A percentile compares a stretch with the other conserved stretches of the same genome.
phyloP scores from a whole-genome alignment of 371 early-diverging fungal genomes.

The Blastocladiella emersonii region DNA sequence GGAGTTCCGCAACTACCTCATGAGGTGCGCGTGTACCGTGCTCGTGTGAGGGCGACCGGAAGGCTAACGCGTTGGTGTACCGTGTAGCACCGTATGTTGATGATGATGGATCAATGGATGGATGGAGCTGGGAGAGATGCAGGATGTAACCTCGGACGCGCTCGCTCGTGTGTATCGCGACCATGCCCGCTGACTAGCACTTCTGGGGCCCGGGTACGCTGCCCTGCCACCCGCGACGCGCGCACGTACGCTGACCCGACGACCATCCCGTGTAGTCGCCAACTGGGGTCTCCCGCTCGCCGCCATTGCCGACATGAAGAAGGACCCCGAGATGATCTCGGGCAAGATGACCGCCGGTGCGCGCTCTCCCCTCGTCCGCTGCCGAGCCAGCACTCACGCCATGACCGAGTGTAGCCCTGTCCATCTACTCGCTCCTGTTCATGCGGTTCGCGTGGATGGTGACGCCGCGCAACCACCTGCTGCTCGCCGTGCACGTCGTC shows the following conservation, averaged over 20 bases:
- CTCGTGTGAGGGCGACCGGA: neutral
- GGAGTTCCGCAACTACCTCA: conserved; percentile 64
- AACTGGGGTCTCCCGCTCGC: conserved; percentile 97
- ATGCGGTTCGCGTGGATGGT: conserved; percentile 94
- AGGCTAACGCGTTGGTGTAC: conserved; percentile 5
- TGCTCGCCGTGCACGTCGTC: conserved; percentile 84
- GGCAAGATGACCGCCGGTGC: conserved; percentile 85
- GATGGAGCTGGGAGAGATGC: no score
- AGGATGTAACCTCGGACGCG: no score
- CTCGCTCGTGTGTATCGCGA: no score
- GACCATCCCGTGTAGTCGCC: conserved; percentile 34
- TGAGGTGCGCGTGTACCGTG: conserved; percentile 35
- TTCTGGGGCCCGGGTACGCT: conserved; percentile 7
- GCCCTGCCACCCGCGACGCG: neutral
- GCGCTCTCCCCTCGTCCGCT: neutral
- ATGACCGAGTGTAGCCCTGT: conserved; percentile 29
- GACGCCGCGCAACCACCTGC: conserved; percentile 71
- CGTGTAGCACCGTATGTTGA: conserved; percentile 26
- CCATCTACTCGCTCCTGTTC: conserved; percentile 76
- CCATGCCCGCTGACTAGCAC: neutral
- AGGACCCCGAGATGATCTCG: conserved; percentile 82
- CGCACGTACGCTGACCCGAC: neutral
- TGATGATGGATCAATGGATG: neutral
- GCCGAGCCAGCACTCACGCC: neutral
- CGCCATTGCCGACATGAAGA: conserved; percentile 82